These are phyloP conservation scores for Sparassis latifolia DNA, from an alignment of 1,284 basidiomycete genomes.

Conservation along the genomic window DNA sequence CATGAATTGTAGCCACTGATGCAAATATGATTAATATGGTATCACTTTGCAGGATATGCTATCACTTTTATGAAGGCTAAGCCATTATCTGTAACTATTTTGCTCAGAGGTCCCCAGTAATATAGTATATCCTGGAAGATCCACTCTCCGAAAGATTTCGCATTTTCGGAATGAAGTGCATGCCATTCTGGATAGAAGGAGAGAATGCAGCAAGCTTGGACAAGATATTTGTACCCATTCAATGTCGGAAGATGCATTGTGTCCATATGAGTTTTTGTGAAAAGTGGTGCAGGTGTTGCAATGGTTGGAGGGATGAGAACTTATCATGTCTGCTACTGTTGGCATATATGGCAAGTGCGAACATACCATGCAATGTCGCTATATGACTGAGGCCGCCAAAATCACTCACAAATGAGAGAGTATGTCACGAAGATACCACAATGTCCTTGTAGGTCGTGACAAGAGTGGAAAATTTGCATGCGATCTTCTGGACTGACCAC, in stretches of 20 bases:
- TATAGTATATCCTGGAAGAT: slow-evolving; percentile 22
- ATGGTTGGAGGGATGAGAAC: slow-evolving; percentile 28
- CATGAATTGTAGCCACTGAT: slow-evolving; percentile 39
- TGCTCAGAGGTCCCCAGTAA: slow-evolving; percentile 13
- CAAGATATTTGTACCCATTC: background rate
- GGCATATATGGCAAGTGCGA: slow-evolving; percentile 31
- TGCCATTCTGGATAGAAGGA: slow-evolving; percentile 13
- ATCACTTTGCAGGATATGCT: slow-evolving; percentile 23
- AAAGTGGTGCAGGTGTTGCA: slow-evolving; percentile 23
- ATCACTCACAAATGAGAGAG: slow-evolving; percentile 5
- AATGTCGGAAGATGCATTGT: slow-evolving; percentile 14
- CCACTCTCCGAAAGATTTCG: slow-evolving; percentile 12
- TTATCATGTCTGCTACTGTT: slow-evolving; percentile 17
- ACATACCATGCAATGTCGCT: slow-evolving; percentile 15
- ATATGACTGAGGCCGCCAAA: slow-evolving; percentile 20
- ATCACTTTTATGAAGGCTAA: slow-evolving; percentile 27
- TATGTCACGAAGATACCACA: slow-evolving; percentile 12
- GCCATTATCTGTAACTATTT: slow-evolving; percentile 22
- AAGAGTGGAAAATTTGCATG: slow-evolving; percentile 1
- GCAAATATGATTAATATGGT: slow-evolving; percentile 30
- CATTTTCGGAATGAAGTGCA: slow-evolving; percentile 7
- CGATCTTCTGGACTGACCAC: slow-evolving; percentile 1
- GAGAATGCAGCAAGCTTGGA: slow-evolving; percentile 14
- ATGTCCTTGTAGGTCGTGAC: slow-evolving; percentile 18
- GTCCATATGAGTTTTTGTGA: slow-evolving; percentile 29